Base-by-base conservation (phyloP, 768 basidiomycete species). In the Boletus bicolor region DNA sequence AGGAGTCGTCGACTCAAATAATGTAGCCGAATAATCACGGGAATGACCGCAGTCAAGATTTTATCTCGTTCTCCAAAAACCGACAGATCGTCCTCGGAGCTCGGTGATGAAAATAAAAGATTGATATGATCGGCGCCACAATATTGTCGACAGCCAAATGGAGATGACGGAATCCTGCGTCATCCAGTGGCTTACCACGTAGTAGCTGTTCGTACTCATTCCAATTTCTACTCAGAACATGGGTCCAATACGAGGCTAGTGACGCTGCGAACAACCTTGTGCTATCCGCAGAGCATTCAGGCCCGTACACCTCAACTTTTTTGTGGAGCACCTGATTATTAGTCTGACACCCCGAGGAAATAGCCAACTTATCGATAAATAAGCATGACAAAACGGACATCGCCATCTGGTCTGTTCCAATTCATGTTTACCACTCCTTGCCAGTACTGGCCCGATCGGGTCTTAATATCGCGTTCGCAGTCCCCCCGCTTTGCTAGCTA, bases 81-180 rank as follows among this genome's bases (percentile, higher is more conserved):
- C 55, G 45, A 56, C 26, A 49, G 55, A 57, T 58, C 58, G 53
- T 57, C 34, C 21, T n/a, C 21, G 49, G 53, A 47, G 49, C 44
- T 43, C 12, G 44, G 47, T 34, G 34, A 35, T 51, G 37, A 44
- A 47, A 60, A 45, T n/a, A 32, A 32, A 15, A 36, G n/a, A 24
- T 41, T 24, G 38, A 26, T 41, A 11, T 17, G 42, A 46, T 49
- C 47, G 49, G 11, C 36, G 24, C 42, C 38, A 37, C 32, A 28
- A 39, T 30, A 17, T 42, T 32, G 26, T 35, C 21, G 14, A 21
- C 12, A n/a, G 48, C 17, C n/a, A 45, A 30, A 32, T 10, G 44
- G 17, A 30, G 44, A 17, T n/a, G 38, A 17, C 4, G 17, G n/a
- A 39, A 17, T 8, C 38, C 9, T 17, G 19, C 39, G 10, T 5